Evolutionary conservation across 2,329 filamentous ascomycete genomes (phyloP).

Genomic region (Alternaria alternata): DNA sequence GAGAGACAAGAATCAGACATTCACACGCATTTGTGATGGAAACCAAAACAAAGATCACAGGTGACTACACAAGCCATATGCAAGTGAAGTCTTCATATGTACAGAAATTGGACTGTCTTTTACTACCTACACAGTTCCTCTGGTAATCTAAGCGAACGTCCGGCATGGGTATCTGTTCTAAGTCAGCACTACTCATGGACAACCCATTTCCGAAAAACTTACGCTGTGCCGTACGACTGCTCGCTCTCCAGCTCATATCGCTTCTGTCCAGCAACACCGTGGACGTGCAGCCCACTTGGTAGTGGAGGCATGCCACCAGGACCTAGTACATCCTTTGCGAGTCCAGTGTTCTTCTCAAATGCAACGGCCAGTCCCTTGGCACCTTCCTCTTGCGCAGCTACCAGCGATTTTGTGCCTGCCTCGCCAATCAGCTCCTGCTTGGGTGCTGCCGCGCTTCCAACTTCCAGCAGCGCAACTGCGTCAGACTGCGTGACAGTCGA

Average conservation of each 20-base stretch:
- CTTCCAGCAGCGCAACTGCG: slow-evolving; percentile 81
- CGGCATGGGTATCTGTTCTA: slow-evolving; percentile 55
- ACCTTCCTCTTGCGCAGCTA: slow-evolving; percentile 78
- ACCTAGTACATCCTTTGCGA: slow-evolving; percentile 69
- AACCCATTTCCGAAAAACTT: slow-evolving; percentile 27
- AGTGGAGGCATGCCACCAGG: slow-evolving; percentile 85
- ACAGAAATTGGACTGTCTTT: slow-evolving; percentile 33
- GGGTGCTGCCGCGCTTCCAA: slow-evolving; percentile 82
- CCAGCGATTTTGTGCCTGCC: slow-evolving; percentile 75
- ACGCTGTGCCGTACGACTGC: slow-evolving; percentile 68
- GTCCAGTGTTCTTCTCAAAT: slow-evolving; percentile 71
- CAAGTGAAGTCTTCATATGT: slow-evolving; percentile 37
- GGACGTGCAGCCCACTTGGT: slow-evolving; percentile 72
- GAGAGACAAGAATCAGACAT: background rate
- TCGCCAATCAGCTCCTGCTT: slow-evolving; percentile 82
- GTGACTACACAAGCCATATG: slow-evolving; percentile 3
- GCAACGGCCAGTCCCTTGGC: slow-evolving; percentile 74
- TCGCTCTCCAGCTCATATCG: slow-evolving; percentile 74
- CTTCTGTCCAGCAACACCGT: slow-evolving; percentile 66
- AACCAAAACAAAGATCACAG: background rate
- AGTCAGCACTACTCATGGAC: slow-evolving; percentile 20
- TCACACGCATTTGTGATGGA: background rate
- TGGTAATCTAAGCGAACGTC: slow-evolving; percentile 48
- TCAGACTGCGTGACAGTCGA: slow-evolving; percentile 85
- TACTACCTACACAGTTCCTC: slow-evolving; percentile 13